Base-by-base conservation (phyloP, 1,284 basidiomycete species). In the Cryptococcus sp. region DNA sequence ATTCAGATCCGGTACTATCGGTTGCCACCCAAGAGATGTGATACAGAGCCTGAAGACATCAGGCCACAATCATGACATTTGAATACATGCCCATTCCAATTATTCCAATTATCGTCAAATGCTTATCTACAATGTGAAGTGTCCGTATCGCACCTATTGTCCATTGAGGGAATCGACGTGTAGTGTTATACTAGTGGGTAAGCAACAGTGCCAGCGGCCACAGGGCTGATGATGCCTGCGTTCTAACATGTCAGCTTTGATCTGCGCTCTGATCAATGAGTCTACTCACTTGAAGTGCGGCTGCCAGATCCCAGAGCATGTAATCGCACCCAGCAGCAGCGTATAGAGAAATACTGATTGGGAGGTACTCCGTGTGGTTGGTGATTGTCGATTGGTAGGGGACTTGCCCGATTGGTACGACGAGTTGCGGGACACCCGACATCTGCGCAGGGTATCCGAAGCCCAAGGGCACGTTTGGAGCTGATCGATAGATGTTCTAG, bases 301-400 rank as follows among this genome's bases (percentile, higher is more conserved):
- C 45, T 7, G 45, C 45, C 11, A 46, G 23, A 31, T 46, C 45
- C 45, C 45, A 46, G 14, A 46, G 45, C 16, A 46, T 25, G 16
- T 24, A 28, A 25, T 14, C 75, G 52, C 78, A 79, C 14, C 69
- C 70, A 31, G 70, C 70, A 7, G 72, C 69, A 11, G 76, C 70
- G 21, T 74, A 63, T 51, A 79, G 70, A 48, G 71, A 72, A 36
- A 78, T 55, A 1, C 75, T 74, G 21, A 79, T 74, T 0, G 78
- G 77, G 10, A 78, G 62, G 47, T 72, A 70, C 59, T 79, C 77
- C 23, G 64, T 67, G 32, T 69, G 64, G 22, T 72, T 68, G 2
- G 69, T 73, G 58, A 79, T 75, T 11, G 69, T 76, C 13, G 77
- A 78, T 46, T 72, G 66, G 66, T 71, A 79, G 2, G 77, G 59